Conservation (phyloP, 192 early-diverging fungal species). For the Backusella australiensis region DNA sequence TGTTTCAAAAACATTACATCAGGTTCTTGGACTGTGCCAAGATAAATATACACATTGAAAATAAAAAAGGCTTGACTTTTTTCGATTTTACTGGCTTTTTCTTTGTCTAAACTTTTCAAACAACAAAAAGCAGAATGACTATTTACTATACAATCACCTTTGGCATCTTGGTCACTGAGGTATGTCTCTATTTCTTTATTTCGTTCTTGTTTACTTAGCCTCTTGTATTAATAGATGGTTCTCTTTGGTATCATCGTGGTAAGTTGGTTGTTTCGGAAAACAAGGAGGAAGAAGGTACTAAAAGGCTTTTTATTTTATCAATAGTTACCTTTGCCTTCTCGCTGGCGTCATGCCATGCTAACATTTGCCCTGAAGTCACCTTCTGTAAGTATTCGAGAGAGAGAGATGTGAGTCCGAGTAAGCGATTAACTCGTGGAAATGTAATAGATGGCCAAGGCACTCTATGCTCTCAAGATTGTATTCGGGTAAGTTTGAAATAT, state of each 20-base stretch:
- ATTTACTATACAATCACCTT: conserved; percentile 26
- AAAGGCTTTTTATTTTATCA: neutral
- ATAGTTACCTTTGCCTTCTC: conserved; percentile 50
- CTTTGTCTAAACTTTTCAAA: neutral
- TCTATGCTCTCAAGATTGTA: conserved; percentile 46
- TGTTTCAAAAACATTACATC: neutral
- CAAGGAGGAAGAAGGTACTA: neutral
- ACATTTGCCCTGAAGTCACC: conserved; percentile 45
- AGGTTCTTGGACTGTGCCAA: neutral
- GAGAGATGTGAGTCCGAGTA: neutral
- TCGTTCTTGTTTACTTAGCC: neutral
- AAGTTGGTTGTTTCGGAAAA: neutral
- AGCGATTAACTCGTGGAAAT: too few relatives aligned
- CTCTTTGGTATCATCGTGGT: conserved; percentile 25
- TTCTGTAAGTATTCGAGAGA: conserved; percentile 30
- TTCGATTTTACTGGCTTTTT: neutral
- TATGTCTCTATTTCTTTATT: neutral
- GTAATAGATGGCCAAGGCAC: conserved; percentile 30
- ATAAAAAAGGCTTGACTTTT: neutral
- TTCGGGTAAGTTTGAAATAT: conserved; percentile 43
- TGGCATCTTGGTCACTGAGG: conserved; percentile 25
- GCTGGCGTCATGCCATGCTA: conserved; percentile 49
- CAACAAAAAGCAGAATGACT: conserved; percentile 5
- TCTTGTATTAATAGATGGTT: conserved; percentile 16
- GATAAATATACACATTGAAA: neutral